These are phyloP conservation scores for Sarocladiaceae sp. DNA, from an alignment of 2,329 filamentous ascomycete species.

Conservation along the genomic window DNA sequence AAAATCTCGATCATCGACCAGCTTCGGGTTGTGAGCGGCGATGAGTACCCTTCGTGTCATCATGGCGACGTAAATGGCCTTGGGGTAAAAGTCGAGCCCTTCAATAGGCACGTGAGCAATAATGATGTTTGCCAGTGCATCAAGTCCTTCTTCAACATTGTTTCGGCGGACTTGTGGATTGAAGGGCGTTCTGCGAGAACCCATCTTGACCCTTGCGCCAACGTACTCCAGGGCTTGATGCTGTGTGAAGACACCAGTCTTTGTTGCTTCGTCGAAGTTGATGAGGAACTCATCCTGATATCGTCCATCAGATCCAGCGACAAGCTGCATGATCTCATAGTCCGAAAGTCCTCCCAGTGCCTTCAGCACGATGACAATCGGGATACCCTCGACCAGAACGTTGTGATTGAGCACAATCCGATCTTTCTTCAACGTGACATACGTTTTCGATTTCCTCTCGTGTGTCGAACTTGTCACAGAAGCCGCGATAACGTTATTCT, in stretches of 20 bases:
- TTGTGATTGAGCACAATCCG: slow-evolving; percentile 88
- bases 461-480: slow-evolving; percentile 98
- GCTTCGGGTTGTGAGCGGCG: slow-evolving; percentile 81
- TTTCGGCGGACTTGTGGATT: slow-evolving; percentile 63
- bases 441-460: slow-evolving; percentile 96
- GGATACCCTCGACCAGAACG: slow-evolving; percentile 87
- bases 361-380: slow-evolving; percentile 88
- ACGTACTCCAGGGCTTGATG: slow-evolving; percentile 95
- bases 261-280: slow-evolving; percentile 90
- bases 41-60: slow-evolving; percentile 97
- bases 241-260: slow-evolving; percentile 82
- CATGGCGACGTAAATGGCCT: slow-evolving; percentile 91
- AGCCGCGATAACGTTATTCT: slow-evolving; percentile 90
- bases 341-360: slow-evolving; percentile 92
- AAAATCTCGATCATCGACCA: slow-evolving; percentile 96
- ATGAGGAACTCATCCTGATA: slow-evolving; percentile 95
- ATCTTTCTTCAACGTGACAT: slow-evolving; percentile 91
- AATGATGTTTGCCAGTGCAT: slow-evolving; percentile 87
- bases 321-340: slow-evolving; percentile 88
- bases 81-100: slow-evolving; percentile 92
- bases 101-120: slow-evolving; percentile 92
- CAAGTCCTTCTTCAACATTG: slow-evolving; percentile 85
- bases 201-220: slow-evolving; percentile 82
- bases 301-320: slow-evolving; percentile 78
- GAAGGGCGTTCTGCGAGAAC: slow-evolving; percentile 57